Evolutionary conservation across 805 yeast species (phyloP).

Genomic region (Citeromyces nyonsensis): DNA sequence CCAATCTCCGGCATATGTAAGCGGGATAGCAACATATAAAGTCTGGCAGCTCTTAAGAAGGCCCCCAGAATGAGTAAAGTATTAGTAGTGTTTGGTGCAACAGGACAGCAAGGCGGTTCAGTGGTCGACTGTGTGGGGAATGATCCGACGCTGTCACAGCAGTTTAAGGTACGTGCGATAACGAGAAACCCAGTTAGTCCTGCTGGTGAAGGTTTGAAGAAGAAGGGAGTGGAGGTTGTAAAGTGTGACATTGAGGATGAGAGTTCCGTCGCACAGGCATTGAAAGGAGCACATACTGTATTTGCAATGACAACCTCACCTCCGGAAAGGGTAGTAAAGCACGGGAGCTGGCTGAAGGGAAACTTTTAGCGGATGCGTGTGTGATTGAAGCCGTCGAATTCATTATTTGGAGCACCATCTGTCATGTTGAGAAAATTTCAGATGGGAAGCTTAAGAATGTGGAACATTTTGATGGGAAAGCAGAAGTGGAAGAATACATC

Average conservation of each 20-base stretch:
- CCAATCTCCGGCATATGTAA: too few relatives aligned
- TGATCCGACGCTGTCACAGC: slow-evolving; percentile 1
- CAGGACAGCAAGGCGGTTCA: slow-evolving; percentile 8
- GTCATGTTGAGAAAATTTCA: background rate
- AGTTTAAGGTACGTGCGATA: slow-evolving; percentile 6
- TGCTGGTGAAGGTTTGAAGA: slow-evolving; percentile 3
- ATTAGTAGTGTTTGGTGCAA: slow-evolving; percentile 4
- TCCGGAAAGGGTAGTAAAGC: background rate
- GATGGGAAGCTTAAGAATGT: background rate
- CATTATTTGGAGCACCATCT: background rate
- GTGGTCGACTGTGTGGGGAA: slow-evolving; percentile 3
- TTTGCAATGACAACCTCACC: background rate
- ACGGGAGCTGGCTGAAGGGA: background rate
- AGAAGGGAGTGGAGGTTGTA: slow-evolving; percentile 7
- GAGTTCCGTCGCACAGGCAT: background rate
- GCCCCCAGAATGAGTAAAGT: background rate
- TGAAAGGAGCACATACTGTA: slow-evolving; percentile 1
- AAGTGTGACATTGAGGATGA: slow-evolving; percentile 3
- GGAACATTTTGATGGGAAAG: background rate
- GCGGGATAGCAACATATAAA: too few relatives aligned
- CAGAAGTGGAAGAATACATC: background rate
- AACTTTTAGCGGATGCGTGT: background rate
- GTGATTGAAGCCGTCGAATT: background rate
- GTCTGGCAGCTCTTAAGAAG: background rate
- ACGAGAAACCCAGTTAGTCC: slow-evolving; percentile 5